A percentile compares a stretch with the other conserved stretches of the same genome.
Evolutionary conservation across 2,329 filamentous ascomycete genomes (phyloP).

Genomic region (Colletotrichum shisoi): DNA sequence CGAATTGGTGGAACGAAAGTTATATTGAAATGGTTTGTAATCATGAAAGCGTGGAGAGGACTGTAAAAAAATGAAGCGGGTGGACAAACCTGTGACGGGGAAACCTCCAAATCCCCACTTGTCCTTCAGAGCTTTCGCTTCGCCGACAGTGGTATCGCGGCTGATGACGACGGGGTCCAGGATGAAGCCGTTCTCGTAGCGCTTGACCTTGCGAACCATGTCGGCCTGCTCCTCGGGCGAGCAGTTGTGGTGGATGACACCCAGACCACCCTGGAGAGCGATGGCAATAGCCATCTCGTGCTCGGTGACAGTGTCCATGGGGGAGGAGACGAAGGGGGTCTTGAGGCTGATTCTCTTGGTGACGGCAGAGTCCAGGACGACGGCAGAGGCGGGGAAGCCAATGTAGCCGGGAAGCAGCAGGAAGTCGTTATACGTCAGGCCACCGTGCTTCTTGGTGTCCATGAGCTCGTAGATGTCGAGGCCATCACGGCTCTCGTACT

Average conservation of each 20-base stretch:
- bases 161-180: conserved; percentile 92
- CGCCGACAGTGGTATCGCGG: conserved; percentile 84
- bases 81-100: conserved; percentile 90
- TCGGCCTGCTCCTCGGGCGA: conserved; percentile 96
- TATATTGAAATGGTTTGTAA: conserved; percentile 84
- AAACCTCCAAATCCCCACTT: conserved; percentile 99
- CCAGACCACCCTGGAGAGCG: conserved; percentile 84
- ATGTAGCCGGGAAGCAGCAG: conserved; percentile 96
- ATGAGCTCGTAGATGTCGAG: conserved; percentile 86
- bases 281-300: conserved; percentile 99
- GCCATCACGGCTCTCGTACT: conserved; percentile 84
- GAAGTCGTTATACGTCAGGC: conserved; percentile 99
- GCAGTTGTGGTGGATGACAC: conserved; percentile 99
- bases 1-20: conserved; percentile 99
- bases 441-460: conserved; percentile 89
- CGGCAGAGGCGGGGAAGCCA: conserved; percentile 92
- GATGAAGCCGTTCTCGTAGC: conserved; percentile 99
- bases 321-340: conserved; percentile 95
- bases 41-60: conserved; percentile 63
- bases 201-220: conserved; percentile 99
- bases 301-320: conserved; percentile 99
- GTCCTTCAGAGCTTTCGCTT: conserved; percentile 92
- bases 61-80: conserved; percentile 27
- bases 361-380: conserved; percentile 86
- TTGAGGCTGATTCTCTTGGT: conserved; percentile 96